Conservation (phyloP, 2,329 filamentous ascomycete genomes). For the Trichophyton mentagrophytes region DNA sequence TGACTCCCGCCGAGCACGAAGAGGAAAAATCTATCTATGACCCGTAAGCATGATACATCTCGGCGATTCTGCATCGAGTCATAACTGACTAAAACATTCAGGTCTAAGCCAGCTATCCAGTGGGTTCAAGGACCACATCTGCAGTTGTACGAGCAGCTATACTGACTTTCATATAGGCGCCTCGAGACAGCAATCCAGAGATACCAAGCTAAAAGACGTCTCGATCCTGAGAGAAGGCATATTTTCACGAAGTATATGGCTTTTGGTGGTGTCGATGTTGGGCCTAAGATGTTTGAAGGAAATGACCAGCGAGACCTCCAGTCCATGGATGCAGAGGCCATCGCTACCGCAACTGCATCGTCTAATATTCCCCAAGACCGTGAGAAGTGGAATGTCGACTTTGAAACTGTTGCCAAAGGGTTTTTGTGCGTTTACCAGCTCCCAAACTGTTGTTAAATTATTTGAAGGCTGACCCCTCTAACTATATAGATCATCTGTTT, state of each 20-base stretch:
- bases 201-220: slow-evolving; percentile 63
- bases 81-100: slow-evolving; percentile 20
- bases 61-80: not conserved
- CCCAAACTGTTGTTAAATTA: not conserved
- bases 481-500: slow-evolving; percentile 41
- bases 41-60: slow-evolving; percentile 34
- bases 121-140: slow-evolving; percentile 25
- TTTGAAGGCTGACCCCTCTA: slow-evolving; percentile 1
- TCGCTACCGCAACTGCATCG: slow-evolving; percentile 49
- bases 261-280: slow-evolving; percentile 64
- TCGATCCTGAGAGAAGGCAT: slow-evolving; percentile 48
- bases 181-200: slow-evolving; percentile 77
- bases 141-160: not conserved
- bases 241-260: slow-evolving; percentile 70
- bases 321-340: slow-evolving; percentile 49
- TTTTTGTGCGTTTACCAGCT: slow-evolving; percentile 51
- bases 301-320: slow-evolving; percentile 51
- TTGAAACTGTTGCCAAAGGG: slow-evolving; percentile 60
- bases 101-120: slow-evolving; percentile 45
- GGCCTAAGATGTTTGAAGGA: slow-evolving; percentile 49
- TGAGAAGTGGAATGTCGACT: slow-evolving; percentile 66
- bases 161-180: slow-evolving; percentile 40
- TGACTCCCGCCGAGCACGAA: slow-evolving; percentile 55
- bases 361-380: slow-evolving; percentile 38
- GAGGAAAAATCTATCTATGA: slow-evolving; percentile 59